phyloP scores from a whole-genome alignment of 306 rosid species.

The Phaseolus lunatus region DNA sequence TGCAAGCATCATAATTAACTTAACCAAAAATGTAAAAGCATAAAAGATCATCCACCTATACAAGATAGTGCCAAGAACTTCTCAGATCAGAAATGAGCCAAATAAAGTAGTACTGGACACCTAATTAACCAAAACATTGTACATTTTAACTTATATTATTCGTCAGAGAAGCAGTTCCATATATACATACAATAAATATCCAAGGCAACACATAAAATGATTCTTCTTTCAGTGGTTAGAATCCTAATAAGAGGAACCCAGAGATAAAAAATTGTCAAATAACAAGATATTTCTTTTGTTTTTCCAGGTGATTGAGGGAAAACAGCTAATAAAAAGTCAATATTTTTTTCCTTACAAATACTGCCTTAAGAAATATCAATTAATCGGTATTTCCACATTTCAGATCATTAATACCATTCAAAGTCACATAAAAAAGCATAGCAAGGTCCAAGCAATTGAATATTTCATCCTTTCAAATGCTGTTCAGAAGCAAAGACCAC shows the following conservation, averaged over 20 bases:
- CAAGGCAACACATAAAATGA: constrained; percentile 21
- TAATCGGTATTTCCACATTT: constrained; percentile 6
- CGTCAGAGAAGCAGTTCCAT: neutral
- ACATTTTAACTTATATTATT: neutral
- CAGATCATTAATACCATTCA: constrained; percentile 14
- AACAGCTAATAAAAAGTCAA: constrained; percentile 5
- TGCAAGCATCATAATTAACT: constrained; percentile 18
- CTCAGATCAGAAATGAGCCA: constrained; percentile 16
- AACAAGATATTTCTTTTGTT: constrained; percentile 1
- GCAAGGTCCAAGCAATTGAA: constrained; percentile 16
- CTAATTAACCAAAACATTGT: constrained; percentile 18
- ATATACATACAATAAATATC: constrained; percentile 31
- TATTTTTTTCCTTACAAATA: constrained; percentile 4
- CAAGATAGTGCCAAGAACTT: constrained; percentile 36
- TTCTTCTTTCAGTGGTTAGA: constrained; percentile 14
- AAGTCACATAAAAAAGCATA: constrained; percentile 18
- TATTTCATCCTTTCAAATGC: neutral
- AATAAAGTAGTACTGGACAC: constrained; percentile 12
- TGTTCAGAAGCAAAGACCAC: constrained; percentile 11
- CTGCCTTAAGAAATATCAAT: constrained; percentile 13
- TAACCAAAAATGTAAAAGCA: constrained; percentile 13
- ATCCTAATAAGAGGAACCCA: constrained; percentile 2
- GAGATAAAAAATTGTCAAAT: constrained; percentile 27
- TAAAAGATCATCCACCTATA: constrained; percentile 12
- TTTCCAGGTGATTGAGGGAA: constrained; percentile 15